These are phyloP conservation scores for Fonsecaea monophora DNA, from an alignment of 2,329 filamentous ascomycete genomes.

Conservation along the genomic window DNA sequence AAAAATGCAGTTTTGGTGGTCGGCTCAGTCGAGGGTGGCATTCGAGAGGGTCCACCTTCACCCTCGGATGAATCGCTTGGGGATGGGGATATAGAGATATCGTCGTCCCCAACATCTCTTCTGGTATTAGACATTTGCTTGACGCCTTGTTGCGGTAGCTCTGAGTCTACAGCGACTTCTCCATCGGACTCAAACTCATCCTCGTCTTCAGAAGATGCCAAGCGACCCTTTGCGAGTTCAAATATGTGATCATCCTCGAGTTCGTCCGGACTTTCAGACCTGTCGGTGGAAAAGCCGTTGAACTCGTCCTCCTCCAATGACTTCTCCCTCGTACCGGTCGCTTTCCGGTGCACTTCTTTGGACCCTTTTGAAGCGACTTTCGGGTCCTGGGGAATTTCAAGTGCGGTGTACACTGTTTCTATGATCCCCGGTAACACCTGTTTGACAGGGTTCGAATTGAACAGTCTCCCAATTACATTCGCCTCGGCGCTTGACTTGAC, in stretches of 20 bases:
- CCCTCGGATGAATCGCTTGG: constrained; percentile 16
- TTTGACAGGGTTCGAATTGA: constrained; percentile 65
- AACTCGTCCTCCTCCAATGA: constrained; percentile 38
- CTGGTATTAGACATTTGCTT: no score
- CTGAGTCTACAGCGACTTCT: background rate
- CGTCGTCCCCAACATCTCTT: background rate
- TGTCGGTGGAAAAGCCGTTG: constrained; percentile 39
- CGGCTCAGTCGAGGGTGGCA: background rate
- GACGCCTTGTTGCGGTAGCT: background rate
- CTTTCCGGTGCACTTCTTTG: constrained; percentile 20
- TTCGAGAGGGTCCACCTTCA: background rate
- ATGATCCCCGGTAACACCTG: constrained; percentile 59
- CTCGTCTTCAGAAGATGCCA: constrained; percentile 31
- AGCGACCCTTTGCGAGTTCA: constrained; percentile 17
- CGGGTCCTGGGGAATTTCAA: constrained; percentile 44
- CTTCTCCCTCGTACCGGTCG: constrained; percentile 28
- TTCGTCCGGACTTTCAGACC: constrained; percentile 16
- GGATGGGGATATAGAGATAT: constrained; percentile 27
- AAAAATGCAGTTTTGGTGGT: constrained; percentile 60
- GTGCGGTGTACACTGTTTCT: constrained; percentile 48
- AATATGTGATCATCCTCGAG: constrained; percentile 23
- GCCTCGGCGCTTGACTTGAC: constrained; percentile 56
- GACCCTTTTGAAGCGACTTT: constrained; percentile 23
- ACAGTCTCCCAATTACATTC: constrained; percentile 66
- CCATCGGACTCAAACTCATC: constrained; percentile 22